Evolutionary conservation across 2,329 filamentous ascomycete genomes (phyloP).

Genomic region (Aureobasidium subglaciale): DNA sequence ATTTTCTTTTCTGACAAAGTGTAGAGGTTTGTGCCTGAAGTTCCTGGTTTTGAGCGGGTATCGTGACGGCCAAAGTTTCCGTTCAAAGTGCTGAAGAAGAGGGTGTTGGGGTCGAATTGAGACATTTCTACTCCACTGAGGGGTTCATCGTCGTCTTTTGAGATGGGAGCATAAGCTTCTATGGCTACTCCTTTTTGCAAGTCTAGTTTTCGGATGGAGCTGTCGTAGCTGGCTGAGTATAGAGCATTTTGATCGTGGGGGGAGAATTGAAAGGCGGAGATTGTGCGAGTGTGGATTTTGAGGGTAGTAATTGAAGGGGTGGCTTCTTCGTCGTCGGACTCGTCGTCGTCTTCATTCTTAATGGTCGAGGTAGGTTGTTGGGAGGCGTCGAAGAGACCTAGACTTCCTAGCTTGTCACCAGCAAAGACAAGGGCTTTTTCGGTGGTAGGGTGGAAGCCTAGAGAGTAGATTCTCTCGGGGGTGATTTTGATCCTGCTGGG

Average conservation of each 20-base stretch:
- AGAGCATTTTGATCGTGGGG: conserved; percentile 66
- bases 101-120: conserved; percentile 58
- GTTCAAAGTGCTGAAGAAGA: conserved; percentile 83
- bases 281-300: conserved; percentile 83
- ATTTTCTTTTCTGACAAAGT: conserved; percentile 86
- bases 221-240: conserved; percentile 87
- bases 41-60: conserved; percentile 51
- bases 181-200: conserved; percentile 70
- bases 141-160: conserved; percentile 63
- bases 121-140: conserved; percentile 81
- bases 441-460: conserved; percentile 79
- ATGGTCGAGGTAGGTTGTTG: conserved; percentile 49
- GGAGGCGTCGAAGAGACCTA: conserved; percentile 86
- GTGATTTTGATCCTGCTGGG: conserved; percentile 87
- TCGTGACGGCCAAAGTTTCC: conserved; percentile 79
- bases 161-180: conserved; percentile 71
- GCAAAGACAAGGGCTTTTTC: conserved; percentile 87
- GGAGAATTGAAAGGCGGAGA: conserved; percentile 75
- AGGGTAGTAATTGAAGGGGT: conserved; percentile 81
- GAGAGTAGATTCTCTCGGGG: conserved; percentile 64
- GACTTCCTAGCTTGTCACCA: conserved; percentile 84
- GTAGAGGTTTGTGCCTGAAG: conserved; percentile 58
- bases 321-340: conserved; percentile 59
- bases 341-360: conserved; percentile 44
- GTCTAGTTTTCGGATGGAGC: conserved; percentile 80